A percentile compares a stretch with the other conserved stretches of the same genome.
These are phyloP conservation scores for Colletotrichum sp. DNA, from an alignment of 2,329 filamentous ascomycete species.

Conservation along the genomic window DNA sequence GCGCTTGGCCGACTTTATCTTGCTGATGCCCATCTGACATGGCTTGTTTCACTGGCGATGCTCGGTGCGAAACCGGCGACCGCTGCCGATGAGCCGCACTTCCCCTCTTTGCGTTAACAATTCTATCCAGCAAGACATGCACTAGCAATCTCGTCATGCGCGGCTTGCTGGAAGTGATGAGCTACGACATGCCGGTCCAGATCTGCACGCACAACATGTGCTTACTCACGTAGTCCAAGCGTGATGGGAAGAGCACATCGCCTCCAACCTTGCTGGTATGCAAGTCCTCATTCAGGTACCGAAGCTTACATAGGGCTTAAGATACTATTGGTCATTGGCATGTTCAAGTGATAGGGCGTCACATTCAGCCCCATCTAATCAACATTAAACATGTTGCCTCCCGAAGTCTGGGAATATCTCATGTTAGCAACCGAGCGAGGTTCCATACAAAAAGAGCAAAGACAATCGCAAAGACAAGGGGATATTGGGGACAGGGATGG, in stretches of 20 bases:
- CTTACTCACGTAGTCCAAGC: neutral
- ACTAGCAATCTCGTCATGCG: neutral
- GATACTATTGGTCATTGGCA: neutral
- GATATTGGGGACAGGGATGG: neutral
- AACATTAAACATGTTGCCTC: neutral
- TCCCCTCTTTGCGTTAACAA: neutral
- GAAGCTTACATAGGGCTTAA: neutral
- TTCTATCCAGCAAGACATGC: neutral
- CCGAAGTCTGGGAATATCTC: neutral
- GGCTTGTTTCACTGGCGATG: neutral
- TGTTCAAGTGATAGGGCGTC: neutral
- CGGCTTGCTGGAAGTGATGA: neutral
- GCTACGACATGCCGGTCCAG: neutral
- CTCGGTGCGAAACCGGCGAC: constrained; percentile 1
- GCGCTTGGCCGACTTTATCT: neutral
- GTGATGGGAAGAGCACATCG: neutral
- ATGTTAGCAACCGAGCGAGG: neutral
- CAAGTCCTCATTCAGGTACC: neutral
- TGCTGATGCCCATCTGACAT: neutral
- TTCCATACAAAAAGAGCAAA: neutral
- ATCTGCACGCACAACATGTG: neutral
- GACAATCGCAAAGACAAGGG: neutral
- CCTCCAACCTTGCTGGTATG: neutral
- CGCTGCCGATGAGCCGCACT: neutral
- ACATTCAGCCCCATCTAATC: neutral